Conservation (phyloP, 148 eudicot genomes). For the Nyssa sinensis region DNA sequence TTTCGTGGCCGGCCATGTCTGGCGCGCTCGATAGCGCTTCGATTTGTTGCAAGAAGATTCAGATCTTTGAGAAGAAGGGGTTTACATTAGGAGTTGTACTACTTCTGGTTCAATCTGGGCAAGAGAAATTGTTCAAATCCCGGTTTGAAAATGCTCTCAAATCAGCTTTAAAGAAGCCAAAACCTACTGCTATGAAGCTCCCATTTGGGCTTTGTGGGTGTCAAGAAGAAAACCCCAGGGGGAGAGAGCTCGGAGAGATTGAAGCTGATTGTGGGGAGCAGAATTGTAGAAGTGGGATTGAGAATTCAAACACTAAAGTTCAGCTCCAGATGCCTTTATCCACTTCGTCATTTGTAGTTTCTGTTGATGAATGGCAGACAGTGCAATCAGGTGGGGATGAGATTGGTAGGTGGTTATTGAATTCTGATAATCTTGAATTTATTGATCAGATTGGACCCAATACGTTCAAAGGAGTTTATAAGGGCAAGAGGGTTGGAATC, state of each 20-base stretch:
- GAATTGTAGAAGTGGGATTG: conserved; percentile 49
- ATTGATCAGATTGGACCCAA: conserved; percentile 59
- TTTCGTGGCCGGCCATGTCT: conserved; percentile 79
- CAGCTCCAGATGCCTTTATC: conserved; percentile 66
- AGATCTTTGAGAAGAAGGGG: conserved; percentile 83
- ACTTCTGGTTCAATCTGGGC: conserved; percentile 53
- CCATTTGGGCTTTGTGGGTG: conserved; percentile 94
- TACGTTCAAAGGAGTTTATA: conserved; percentile 69
- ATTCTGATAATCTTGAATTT: conserved; percentile 63
- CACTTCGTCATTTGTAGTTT: conserved; percentile 51
- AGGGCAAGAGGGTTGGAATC: conserved; percentile 67
- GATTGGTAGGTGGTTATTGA: conserved; percentile 67
- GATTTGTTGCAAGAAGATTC: conserved; percentile 69
- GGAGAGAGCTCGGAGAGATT: conserved; percentile 60
- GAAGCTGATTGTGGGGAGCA: conserved; percentile 60
- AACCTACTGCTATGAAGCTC: conserved; percentile 63
- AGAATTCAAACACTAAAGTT: conserved; percentile 39
- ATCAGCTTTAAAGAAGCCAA: conserved; percentile 67
- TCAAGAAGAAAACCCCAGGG: conserved; percentile 63
- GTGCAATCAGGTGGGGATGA: conserved; percentile 59
- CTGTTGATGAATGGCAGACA: conserved; percentile 95
- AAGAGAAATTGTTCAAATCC: conserved; percentile 55
- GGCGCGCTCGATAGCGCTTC: conserved; percentile 63
- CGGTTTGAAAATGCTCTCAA: conserved; percentile 72
- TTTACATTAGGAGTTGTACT: conserved; percentile 68